These are phyloP conservation scores for Solanum etuberosum DNA, from an alignment of 257 asterid species.

Conservation along the genomic window DNA sequence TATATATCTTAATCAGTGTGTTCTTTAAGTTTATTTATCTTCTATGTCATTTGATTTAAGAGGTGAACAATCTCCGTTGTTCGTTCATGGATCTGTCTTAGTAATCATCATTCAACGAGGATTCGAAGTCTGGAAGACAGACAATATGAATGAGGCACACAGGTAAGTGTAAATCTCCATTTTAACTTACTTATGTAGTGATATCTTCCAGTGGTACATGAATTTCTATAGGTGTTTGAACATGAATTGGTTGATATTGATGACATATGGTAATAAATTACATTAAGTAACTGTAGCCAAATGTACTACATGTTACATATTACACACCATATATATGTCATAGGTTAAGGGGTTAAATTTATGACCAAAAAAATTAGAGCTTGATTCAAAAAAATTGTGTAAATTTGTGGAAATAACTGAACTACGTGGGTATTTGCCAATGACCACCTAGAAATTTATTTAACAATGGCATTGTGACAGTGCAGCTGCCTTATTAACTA, in stretches of 20 bases:
- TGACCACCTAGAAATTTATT: neutral
- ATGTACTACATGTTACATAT: neutral
- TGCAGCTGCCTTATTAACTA: neutral
- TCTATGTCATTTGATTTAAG: neutral
- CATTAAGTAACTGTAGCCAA: neutral
- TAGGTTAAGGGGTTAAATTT: neutral
- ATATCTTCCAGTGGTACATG: neutral
- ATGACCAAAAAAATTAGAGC: neutral
- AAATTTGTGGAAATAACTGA: neutral
- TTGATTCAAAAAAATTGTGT: neutral
- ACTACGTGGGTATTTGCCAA: neutral
- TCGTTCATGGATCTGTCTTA: neutral
- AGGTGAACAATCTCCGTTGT: neutral
- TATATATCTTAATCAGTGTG: neutral
- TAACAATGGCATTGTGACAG: neutral
- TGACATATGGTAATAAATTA: neutral
- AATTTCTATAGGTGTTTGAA: neutral
- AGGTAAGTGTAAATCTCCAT: neutral
- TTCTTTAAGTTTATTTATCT: neutral
- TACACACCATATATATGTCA: neutral
- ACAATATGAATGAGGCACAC: neutral
- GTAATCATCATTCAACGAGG: neutral
- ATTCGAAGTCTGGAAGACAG: neutral
- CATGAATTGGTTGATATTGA: neutral
- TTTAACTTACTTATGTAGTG: neutral